Evolutionary conservation across 345 rosid genomes (phyloP).

Genomic region (Stellera chamaejasme): DNA sequence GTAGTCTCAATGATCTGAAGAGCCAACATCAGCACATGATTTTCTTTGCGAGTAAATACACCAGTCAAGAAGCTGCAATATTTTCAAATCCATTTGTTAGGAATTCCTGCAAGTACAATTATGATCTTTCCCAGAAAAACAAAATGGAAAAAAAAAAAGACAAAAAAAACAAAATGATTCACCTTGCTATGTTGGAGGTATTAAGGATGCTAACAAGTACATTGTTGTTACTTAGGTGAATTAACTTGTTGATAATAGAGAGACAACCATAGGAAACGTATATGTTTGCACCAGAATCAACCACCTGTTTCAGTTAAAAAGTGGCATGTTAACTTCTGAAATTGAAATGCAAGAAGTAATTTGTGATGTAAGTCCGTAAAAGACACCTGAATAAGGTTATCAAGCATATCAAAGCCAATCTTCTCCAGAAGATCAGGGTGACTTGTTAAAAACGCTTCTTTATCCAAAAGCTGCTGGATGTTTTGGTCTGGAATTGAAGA

Average conservation of each 20-base stretch:
- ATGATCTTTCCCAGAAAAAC: background rate
- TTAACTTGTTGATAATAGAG: slow-evolving; percentile 58
- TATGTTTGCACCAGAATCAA: slow-evolving; percentile 77
- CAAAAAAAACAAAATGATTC: slow-evolving; percentile 13
- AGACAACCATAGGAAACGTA: slow-evolving; percentile 78
- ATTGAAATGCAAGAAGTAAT: slow-evolving; percentile 11
- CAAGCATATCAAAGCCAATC: slow-evolving; percentile 59
- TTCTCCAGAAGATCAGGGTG: slow-evolving; percentile 53
- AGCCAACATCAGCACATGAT: slow-evolving; percentile 64
- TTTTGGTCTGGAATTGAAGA: slow-evolving; percentile 27
- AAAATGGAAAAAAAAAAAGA: slow-evolving; percentile 9
- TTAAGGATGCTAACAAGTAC: slow-evolving; percentile 55
- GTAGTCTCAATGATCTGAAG: slow-evolving; percentile 60
- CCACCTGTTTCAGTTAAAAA: slow-evolving; percentile 41
- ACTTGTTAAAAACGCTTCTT: slow-evolving; percentile 48
- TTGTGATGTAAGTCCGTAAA: slow-evolving; percentile 9
- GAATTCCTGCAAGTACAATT: slow-evolving; percentile 2
- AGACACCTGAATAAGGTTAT: slow-evolving; percentile 67
- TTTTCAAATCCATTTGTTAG: slow-evolving; percentile 15
- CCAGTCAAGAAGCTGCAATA: slow-evolving; percentile 84
- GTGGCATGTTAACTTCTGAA: background rate
- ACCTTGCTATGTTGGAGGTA: slow-evolving; percentile 77
- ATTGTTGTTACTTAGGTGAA: slow-evolving; percentile 56
- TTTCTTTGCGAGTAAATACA: slow-evolving; percentile 72
- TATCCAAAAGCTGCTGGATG: slow-evolving; percentile 42